Conservation (phyloP, 2,329 filamentous ascomycete genomes). For the Kalmusia sp. region DNA sequence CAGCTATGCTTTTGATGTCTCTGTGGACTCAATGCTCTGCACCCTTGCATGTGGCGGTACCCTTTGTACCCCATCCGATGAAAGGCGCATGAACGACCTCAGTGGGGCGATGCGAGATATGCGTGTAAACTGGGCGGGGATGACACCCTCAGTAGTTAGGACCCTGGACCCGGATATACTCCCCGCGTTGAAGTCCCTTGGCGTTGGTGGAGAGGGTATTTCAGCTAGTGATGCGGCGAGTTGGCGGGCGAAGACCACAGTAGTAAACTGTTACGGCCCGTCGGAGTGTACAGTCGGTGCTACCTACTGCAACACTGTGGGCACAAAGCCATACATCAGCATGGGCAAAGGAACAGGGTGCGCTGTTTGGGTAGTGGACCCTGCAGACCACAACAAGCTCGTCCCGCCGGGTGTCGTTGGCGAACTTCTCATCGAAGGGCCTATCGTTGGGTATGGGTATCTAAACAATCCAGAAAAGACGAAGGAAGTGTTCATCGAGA, state of each 20-base stretch:
- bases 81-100: constrained; percentile 57
- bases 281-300: constrained; percentile 46
- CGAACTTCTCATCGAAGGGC: constrained; percentile 68
- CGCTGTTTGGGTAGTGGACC: constrained; percentile 51
- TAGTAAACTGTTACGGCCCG: constrained; percentile 46
- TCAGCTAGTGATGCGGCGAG: constrained; percentile 39
- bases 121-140: constrained; percentile 41
- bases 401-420: constrained; percentile 49
- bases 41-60: constrained; percentile 43
- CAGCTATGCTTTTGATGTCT: constrained; percentile 48
- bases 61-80: constrained; percentile 50
- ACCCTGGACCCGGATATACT: constrained; percentile 45
- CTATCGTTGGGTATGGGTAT: constrained; percentile 52
- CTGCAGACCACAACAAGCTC: constrained; percentile 45
- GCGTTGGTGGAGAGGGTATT: constrained; percentile 48
- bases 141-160: constrained; percentile 48
- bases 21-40: constrained; percentile 45
- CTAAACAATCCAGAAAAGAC: constrained; percentile 46
- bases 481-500: constrained; percentile 53
- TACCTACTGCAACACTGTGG: constrained; percentile 39
- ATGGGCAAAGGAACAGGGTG: constrained; percentile 47
- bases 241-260: constrained; percentile 54
- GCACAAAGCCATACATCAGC: constrained; percentile 39
- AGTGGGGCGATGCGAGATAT: constrained; percentile 48
- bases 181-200: constrained; percentile 53